Evolutionary conservation across 345 rosid species (phyloP), one percentile per base, ranked within the genome.

Genomic region (Limnanthes douglasii): DNA sequence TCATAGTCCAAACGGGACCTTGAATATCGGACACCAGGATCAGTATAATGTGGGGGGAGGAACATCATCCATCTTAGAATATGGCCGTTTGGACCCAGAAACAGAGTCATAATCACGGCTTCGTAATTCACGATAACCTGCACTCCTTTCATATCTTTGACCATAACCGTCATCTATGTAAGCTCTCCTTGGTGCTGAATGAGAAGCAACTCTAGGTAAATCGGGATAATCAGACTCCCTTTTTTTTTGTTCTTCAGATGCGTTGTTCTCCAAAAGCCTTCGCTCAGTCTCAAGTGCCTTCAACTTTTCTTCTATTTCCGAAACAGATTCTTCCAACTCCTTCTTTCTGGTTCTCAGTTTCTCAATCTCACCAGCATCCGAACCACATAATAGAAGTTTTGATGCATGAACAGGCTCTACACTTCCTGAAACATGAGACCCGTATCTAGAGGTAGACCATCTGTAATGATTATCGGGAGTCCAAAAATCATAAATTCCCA

Each of bases 401-500:
- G 95, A 83, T 5, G 37, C 71, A 41, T 26, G 19, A 42, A 88
- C 86, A 31, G 93, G 60, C 35, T 78, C 93, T 35, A 88, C 81
- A 36, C 58, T 69, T 31, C 63, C 95, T 21, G 97, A 83, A 22
- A 60, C 24, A 48, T 76, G 86, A 21, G 68, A 80, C 22, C 83
- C 93, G 53, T 88, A 88, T 73, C 97, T 72, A 36, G 97, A 88
- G 41, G 52, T 36, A 43, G 78, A 59, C 97, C 97, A 88, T 14
- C 73, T 55, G 46, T 83, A 88, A 58, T 88, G 95, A 69, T 66
- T 78, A 41, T 79, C 90, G 5, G 93, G 95, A 21, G 97, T 83
- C 95, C 95, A 88, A 55, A 83, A 76, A 66, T 88, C 95, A 9
- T 34, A 53, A 37, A 88, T 34, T 26, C 75, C 70, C 69, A 75